Conservation (phyloP, 192 early-diverging fungal species). For the Coemansia sp. region DNA sequence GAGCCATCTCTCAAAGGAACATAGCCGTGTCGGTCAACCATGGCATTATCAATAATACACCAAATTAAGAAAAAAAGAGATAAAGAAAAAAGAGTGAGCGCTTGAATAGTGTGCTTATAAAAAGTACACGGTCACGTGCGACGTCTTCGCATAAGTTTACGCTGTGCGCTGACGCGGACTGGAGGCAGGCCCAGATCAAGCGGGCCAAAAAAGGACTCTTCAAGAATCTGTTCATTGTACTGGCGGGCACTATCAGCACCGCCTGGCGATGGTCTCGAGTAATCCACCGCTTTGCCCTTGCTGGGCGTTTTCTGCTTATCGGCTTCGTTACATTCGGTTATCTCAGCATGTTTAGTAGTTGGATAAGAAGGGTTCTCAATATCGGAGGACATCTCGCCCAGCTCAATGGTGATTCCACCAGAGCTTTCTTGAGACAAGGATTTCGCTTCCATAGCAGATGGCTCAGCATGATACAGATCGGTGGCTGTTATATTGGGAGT, state of each 20-base stretch:
- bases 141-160: conserved; percentile 36
- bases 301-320: conserved; percentile 9
- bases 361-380: no score
- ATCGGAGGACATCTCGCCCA: no score
- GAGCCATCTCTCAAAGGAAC: conserved; percentile 23
- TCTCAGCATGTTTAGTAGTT: no score
- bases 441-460: not conserved
- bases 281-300: conserved; percentile 38
- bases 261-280: not conserved
- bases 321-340: not conserved
- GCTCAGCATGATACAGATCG: not conserved
- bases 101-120: not conserved
- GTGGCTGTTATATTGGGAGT: no score
- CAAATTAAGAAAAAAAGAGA: conserved; percentile 11
- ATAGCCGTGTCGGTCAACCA: conserved; percentile 30
- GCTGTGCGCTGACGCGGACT: conserved; percentile 46
- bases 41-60: conserved; percentile 6
- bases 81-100: not conserved
- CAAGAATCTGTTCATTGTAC: conserved; percentile 17
- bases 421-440: not conserved
- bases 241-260: not conserved
- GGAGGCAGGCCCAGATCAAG: conserved; percentile 49
- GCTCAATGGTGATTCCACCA: not conserved
- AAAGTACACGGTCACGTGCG: conserved; percentile 9
- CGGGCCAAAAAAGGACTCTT: conserved; percentile 47